Conservation (phyloP, 164 flowering plant genomes). For the Dillenia suffruticosa region DNA sequence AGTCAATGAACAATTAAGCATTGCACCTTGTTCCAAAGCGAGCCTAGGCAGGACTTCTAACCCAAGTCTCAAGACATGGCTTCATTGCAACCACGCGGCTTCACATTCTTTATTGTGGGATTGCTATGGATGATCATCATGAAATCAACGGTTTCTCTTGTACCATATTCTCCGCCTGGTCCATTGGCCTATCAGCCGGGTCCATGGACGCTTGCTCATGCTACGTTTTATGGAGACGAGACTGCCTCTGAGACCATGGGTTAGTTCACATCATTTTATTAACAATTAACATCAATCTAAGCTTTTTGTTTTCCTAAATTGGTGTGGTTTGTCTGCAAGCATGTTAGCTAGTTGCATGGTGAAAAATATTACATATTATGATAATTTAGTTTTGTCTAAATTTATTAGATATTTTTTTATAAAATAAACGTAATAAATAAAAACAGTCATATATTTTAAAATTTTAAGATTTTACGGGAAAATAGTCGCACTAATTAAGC, state of each 20-base stretch:
- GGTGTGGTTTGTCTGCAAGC: too few species aligned
- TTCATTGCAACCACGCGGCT: constrained; percentile 14
- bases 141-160: constrained; percentile 3
- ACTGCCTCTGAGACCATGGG: constrained; percentile 82
- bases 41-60: too few species aligned
- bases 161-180: background rate
- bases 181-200: constrained; percentile 28
- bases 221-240: constrained; percentile 96
- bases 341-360: too few species aligned
- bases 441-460: too few species aligned
- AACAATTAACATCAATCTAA: too few species aligned
- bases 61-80: constrained; percentile 17
- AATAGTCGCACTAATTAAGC: too few species aligned
- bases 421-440: too few species aligned
- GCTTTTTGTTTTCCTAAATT: background rate
- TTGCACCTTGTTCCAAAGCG: too few species aligned
- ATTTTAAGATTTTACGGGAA: too few species aligned
- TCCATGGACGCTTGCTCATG: constrained; percentile 58
- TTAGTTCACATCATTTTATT: constrained; percentile 13
- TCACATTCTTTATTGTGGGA: constrained; percentile 16
- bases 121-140: constrained; percentile 6
- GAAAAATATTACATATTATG: background rate
- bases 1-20: constrained; percentile 1
- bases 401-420: too few species aligned
- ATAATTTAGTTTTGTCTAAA: too few species aligned